Percentiles rank a stretch among this genome's conserved stretches.
These are phyloP conservation scores for Carex pumila DNA, from an alignment of 176 grass and related monocot genomes.

Conservation along the genomic window DNA sequence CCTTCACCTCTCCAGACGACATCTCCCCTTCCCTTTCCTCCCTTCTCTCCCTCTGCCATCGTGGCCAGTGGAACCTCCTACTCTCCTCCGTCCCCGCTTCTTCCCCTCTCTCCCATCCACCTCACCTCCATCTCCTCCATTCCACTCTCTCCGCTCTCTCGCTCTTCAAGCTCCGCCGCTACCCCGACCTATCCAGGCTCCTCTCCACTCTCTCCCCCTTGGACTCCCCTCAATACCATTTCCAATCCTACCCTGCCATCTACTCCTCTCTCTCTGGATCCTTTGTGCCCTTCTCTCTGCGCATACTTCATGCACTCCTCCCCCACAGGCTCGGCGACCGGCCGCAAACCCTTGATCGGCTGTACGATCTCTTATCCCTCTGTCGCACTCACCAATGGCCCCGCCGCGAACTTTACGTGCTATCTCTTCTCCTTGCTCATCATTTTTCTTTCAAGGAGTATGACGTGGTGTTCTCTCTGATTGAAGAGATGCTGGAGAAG, in stretches of 20 bases:
- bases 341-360: constrained; percentile 64
- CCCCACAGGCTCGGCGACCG: constrained; percentile 66
- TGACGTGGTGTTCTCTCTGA: constrained; percentile 66
- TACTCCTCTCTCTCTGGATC: constrained; percentile 28
- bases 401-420: constrained; percentile 41
- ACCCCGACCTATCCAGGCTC: constrained; percentile 49
- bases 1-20: constrained; percentile 13
- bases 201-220: constrained; percentile 64
- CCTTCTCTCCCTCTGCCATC: constrained; percentile 56
- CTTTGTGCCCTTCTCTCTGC: constrained; percentile 63
- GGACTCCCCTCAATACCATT: constrained; percentile 40
- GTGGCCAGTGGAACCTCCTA: constrained; percentile 83
- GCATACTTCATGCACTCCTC: constrained; percentile 66
- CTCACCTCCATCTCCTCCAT: constrained; percentile 64
- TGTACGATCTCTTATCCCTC: constrained; percentile 79
- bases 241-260: constrained; percentile 29
- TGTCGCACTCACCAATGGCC: constrained; percentile 52
- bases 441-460: constrained; percentile 87
- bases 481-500: constrained; percentile 37
- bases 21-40: constrained; percentile 42
- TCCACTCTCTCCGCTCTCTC: constrained; percentile 65
- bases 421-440: constrained; percentile 58
- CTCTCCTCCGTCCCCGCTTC: constrained; percentile 42
- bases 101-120: constrained; percentile 44
- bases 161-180: constrained; percentile 81